Base-by-base conservation (phyloP, 2,329 filamentous ascomycete species). In the Alternaria longipes region DNA sequence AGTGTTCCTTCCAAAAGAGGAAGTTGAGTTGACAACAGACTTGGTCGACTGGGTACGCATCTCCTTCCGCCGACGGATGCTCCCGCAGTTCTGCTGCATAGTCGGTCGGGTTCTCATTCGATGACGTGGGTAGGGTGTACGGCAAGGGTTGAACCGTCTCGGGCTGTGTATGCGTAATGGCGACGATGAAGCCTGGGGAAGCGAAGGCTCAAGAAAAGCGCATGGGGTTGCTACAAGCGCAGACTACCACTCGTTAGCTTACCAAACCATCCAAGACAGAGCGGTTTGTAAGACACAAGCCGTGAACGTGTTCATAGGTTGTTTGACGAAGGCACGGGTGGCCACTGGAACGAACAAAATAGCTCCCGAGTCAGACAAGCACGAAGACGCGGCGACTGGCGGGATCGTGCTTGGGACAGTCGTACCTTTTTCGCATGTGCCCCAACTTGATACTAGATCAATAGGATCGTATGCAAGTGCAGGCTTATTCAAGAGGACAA, bases 271-370 rank as follows among this genome's bases (percentile, higher is more conserved):
- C 70, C 70, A 77, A 78, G 73, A 75, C 69, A 67, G 60, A 46
- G 67, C 66, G 59, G 75, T 77, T 79, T 78, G 77, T 65, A 71
- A 71, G 68, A 76, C 74, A 74, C 75, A 78, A 74, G 72, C 71
- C 68, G 69, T 69, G 71, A 73, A 78, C 74, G 77, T 78, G 76
- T 78, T 73, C 71, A 64, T 64, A 62, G 65, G 65, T 53, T 70
- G 76, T 77, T 78, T 78, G 75, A 76, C 72, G 65, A 64, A 59
- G 63, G 58, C 53, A 66, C 72, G 69, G 69, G 62, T 65, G 67
- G 56, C 68, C 55, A 71, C 73, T 74, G 69, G 64, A 71, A 74
- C 60, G 68, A 72, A 68, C 67, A 63, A 74, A 64, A 71, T 66
- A 66, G 59, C 55, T 59, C 56, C 72, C 73, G 71, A 75, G 73